Conservation (phyloP, 2,329 filamentous ascomycete species). For the Hypoxylon sp. region DNA sequence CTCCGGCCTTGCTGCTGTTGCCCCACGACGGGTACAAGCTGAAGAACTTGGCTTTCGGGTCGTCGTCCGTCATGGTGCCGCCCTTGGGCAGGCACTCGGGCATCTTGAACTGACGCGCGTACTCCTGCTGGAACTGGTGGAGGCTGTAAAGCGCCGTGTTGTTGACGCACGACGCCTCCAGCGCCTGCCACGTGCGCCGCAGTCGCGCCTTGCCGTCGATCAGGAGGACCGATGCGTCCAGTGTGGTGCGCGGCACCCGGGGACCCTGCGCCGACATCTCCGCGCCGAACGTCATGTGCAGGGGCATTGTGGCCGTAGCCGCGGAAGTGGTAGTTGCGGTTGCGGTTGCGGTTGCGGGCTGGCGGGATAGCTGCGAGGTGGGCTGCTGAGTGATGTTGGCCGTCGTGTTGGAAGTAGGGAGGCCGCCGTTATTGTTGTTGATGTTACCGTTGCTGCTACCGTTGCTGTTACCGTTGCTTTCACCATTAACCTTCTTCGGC, state of each 20-base stretch:
- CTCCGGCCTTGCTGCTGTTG: background rate
- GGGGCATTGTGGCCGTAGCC: background rate
- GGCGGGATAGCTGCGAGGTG: too few relatives aligned
- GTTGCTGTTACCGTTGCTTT: too few relatives aligned
- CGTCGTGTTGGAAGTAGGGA: constrained; percentile 23
- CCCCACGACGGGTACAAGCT: background rate
- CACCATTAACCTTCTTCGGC: background rate
- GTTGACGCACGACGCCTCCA: constrained; percentile 62
- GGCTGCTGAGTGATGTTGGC: constrained; percentile 1
- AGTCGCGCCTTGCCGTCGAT: constrained; percentile 58
- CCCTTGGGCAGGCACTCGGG: constrained; percentile 56
- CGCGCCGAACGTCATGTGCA: background rate
- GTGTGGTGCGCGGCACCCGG: background rate
- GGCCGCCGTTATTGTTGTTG: too few relatives aligned
- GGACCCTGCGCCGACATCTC: constrained; percentile 1
- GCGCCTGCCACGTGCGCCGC: constrained; percentile 59
- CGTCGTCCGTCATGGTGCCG: constrained; percentile 36
- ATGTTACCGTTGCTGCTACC: too few relatives aligned
- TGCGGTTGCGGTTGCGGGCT: background rate
- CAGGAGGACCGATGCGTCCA: constrained; percentile 31
- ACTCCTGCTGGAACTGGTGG: constrained; percentile 61
- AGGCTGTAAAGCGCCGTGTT: constrained; percentile 62
- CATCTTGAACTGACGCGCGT: constrained; percentile 57
- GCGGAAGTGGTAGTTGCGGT: background rate
- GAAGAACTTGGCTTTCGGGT: background rate